Percentiles rank a stretch among this genome's conserved stretches.
Evolutionary conservation across 208 protist species (phyloP).

Genomic region (Leishmania aethiopica): DNA sequence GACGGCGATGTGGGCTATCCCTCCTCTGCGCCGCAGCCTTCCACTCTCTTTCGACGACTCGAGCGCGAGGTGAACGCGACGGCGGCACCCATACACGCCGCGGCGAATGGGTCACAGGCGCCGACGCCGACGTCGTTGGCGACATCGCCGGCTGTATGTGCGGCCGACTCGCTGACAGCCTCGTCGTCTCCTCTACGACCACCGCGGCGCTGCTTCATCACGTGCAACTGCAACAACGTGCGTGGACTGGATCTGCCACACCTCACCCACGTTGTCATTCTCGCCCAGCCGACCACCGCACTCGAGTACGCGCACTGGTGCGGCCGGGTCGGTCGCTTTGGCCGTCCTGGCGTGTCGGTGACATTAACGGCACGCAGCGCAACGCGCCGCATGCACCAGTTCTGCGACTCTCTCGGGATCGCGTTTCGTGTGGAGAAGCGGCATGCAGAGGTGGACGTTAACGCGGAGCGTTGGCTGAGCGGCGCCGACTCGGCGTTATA

Average conservation of each 20-base stretch:
- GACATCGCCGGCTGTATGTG: neutral
- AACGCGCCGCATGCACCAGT: conserved; percentile 56
- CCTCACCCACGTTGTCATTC: conserved; percentile 80
- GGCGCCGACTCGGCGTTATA: neutral
- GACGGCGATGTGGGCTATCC: neutral
- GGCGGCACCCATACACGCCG: neutral
- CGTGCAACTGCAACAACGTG: conserved; percentile 51
- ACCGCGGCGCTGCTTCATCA: conserved; percentile 39
- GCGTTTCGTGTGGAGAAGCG: conserved; percentile 59
- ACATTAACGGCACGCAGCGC: conserved; percentile 62
- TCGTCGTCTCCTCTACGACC: neutral
- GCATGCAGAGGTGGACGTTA: conserved; percentile 51
- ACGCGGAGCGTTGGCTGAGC: conserved; percentile 47
- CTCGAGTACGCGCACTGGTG: conserved; percentile 89
- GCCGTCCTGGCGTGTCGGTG: conserved; percentile 52
- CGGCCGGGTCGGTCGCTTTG: conserved; percentile 85
- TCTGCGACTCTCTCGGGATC: conserved; percentile 70
- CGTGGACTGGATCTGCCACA: conserved; percentile 73
- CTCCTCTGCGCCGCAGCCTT: neutral
- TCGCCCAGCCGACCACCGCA: conserved; percentile 53
- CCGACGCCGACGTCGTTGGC: neutral
- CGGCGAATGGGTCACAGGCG: neutral
- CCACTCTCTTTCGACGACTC: conserved; percentile 3
- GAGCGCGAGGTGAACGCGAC: conserved; percentile 5
- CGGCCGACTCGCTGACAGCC: neutral